Conservation (phyloP, 352 stramenopile genomes). For the Phytophthora constricta region DNA sequence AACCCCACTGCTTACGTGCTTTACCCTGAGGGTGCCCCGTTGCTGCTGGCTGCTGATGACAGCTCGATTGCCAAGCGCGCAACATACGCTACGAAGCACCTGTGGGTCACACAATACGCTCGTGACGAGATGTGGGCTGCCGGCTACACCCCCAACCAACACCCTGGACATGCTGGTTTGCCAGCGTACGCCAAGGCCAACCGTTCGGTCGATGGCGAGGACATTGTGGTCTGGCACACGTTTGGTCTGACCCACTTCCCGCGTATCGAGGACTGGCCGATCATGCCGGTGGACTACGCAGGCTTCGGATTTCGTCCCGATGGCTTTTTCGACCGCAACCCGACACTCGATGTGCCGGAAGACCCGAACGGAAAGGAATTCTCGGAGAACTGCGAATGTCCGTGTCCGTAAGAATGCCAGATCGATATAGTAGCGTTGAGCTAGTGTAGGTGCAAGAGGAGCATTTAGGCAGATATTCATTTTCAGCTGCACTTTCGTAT, state of each 20-base stretch:
- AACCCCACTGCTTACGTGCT: conserved; percentile 55
- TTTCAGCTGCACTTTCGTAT: too few species aligned
- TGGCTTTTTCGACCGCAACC: conserved; percentile 61
- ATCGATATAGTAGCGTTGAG: too few species aligned
- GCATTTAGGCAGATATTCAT: too few species aligned
- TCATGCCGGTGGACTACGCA: conserved; percentile 76
- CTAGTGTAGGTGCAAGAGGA: too few species aligned
- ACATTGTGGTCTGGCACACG: conserved; percentile 72
- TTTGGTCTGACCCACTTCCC: conserved; percentile 73
- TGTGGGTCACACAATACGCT: conserved; percentile 70
- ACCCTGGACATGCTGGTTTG: conserved; percentile 46
- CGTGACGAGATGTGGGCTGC: conserved; percentile 60
- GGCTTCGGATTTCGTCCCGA: conserved; percentile 71
- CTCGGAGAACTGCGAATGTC: conserved; percentile 19
- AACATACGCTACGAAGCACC: conserved; percentile 53
- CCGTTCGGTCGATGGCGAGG: conserved; percentile 51
- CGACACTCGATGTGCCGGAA: conserved; percentile 47
- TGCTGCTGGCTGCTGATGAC: conserved; percentile 49
- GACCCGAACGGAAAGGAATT: conserved; percentile 36
- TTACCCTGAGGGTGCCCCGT: conserved; percentile 47
- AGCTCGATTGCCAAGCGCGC: conserved; percentile 53
- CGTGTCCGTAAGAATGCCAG: not conserved
- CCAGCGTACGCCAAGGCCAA: conserved; percentile 54
- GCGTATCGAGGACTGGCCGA: conserved; percentile 64
- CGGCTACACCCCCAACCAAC: conserved; percentile 68